Evolutionary conservation across 208 protist species (phyloP).

Genomic region (Vickermania spadyakhi): DNA sequence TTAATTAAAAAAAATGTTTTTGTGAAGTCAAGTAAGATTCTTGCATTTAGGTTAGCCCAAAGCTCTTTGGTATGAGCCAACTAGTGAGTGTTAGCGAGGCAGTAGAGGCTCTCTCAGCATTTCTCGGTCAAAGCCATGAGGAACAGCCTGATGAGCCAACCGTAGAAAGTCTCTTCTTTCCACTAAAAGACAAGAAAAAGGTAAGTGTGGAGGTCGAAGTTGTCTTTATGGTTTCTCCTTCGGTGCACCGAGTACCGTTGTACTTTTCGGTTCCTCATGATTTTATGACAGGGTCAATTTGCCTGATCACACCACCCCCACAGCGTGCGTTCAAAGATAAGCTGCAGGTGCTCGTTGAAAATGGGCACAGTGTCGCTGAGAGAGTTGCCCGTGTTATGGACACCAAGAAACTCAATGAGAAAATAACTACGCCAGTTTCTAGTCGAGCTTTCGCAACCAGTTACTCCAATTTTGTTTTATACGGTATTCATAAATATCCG

Average conservation of each 20-base stretch:
- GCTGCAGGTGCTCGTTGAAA: conserved; percentile 50
- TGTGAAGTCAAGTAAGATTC: conserved; percentile 7
- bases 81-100: conserved; percentile 42
- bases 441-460: conserved; percentile 77
- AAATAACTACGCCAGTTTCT: conserved; percentile 61
- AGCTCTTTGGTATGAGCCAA: too few relatives aligned
- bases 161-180: conserved; percentile 36
- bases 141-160: conserved; percentile 7
- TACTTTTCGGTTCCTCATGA: conserved; percentile 71
- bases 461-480: conserved; percentile 81
- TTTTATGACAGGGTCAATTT: conserved; percentile 53
- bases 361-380: conserved; percentile 49
- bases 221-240: conserved; percentile 53
- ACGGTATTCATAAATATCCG: conserved; percentile 67
- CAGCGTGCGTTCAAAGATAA: conserved; percentile 75
- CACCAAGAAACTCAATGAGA: conserved; percentile 65
- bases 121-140: conserved; percentile 17
- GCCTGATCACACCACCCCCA: conserved; percentile 71
- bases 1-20: neutral
- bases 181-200: conserved; percentile 16
- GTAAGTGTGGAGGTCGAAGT: conserved; percentile 61
- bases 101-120: conserved; percentile 40
- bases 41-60: too few relatives aligned
- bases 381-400: conserved; percentile 80
- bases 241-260: conserved; percentile 70